These are phyloP conservation scores for Limonomyces culmigenus DNA, from an alignment of 1,284 basidiomycete species.

Conservation along the genomic window DNA sequence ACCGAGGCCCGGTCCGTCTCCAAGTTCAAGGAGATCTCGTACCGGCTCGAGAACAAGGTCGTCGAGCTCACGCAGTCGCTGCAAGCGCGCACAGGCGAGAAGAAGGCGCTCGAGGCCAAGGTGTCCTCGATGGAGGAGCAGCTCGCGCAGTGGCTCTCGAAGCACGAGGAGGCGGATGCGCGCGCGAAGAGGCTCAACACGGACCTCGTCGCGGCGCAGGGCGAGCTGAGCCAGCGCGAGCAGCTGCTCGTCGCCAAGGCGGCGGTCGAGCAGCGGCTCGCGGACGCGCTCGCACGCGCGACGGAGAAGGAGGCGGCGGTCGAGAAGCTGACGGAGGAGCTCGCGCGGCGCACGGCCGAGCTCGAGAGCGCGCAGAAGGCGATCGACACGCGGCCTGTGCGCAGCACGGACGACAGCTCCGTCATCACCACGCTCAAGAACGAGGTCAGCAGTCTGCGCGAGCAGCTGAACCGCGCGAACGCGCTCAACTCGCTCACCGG, in stretches of 20 bases:
- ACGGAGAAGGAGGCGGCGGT: slow-evolving; percentile 79
- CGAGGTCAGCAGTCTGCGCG: slow-evolving; percentile 82
- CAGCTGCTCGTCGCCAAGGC: slow-evolving; percentile 65
- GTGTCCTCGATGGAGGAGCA: slow-evolving; percentile 74
- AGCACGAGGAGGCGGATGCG: slow-evolving; percentile 80
- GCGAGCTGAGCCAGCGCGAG: slow-evolving; percentile 61
- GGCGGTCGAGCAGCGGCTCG: slow-evolving; percentile 70
- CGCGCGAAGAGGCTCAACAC: slow-evolving; percentile 61
- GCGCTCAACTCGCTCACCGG: slow-evolving; percentile 75
- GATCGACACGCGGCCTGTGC: slow-evolving; percentile 38
- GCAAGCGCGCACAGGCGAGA: slow-evolving; percentile 84
- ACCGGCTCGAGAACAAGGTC: slow-evolving; percentile 97
- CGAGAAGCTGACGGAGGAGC: slow-evolving; percentile 63
- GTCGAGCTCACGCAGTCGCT: slow-evolving; percentile 96
- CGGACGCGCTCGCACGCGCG: slow-evolving; percentile 60
- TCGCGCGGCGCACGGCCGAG: slow-evolving; percentile 57
- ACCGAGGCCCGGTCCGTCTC: slow-evolving; percentile 92
- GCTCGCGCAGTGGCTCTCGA: slow-evolving; percentile 69
- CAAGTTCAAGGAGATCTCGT: slow-evolving; percentile 99
- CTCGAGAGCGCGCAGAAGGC: slow-evolving; percentile 69
- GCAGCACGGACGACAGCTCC: slow-evolving; percentile 65
- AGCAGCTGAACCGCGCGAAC: slow-evolving; percentile 90
- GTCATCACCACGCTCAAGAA: slow-evolving; percentile 81
- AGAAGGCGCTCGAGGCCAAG: slow-evolving; percentile 70
- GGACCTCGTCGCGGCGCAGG: slow-evolving; percentile 58